Percentiles rank a stretch among this genome's conserved stretches.
phyloP scores from a whole-genome alignment of 2,329 filamentous ascomycete species.

The Calonectria fujianensis region DNA sequence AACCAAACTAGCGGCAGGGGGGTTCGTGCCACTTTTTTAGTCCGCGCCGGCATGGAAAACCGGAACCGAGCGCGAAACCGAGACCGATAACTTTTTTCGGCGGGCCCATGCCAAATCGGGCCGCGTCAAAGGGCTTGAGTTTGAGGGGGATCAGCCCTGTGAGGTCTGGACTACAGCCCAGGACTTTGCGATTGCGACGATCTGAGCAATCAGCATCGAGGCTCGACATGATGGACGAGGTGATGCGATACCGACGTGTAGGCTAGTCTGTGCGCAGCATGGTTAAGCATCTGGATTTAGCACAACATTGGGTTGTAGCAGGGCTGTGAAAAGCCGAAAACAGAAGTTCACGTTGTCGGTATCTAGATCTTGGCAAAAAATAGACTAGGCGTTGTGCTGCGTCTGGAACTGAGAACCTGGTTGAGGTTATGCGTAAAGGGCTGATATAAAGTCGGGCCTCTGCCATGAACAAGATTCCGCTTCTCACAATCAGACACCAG shows the following conservation, averaged over 20 bases:
- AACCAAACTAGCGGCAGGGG: background rate
- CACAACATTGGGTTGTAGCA: background rate
- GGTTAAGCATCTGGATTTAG: background rate
- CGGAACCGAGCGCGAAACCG: constrained; percentile 41
- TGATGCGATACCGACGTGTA: constrained; percentile 15
- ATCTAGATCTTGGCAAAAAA: constrained; percentile 23
- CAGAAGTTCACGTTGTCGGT: background rate
- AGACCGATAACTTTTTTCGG: background rate
- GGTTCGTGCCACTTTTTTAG: background rate
- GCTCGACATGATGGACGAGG: background rate
- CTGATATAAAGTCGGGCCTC: constrained; percentile 22
- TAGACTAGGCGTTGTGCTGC: background rate
- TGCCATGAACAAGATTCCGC: background rate
- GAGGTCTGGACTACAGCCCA: background rate
- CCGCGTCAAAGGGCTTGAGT: constrained; percentile 9
- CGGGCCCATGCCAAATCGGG: background rate
- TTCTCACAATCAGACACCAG: constrained; percentile 1
- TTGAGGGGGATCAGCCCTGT: constrained; percentile 26
- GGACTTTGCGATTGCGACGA: background rate
- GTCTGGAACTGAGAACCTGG: background rate
- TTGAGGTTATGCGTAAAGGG: too few relatives aligned
- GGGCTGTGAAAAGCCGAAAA: constrained; percentile 5
- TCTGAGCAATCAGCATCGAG: background rate
- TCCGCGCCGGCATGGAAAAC: constrained; percentile 17
- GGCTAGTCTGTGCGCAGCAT: background rate